Base-by-base conservation (phyloP, 768 basidiomycete species). In the Thelephora ganbajun region DNA sequence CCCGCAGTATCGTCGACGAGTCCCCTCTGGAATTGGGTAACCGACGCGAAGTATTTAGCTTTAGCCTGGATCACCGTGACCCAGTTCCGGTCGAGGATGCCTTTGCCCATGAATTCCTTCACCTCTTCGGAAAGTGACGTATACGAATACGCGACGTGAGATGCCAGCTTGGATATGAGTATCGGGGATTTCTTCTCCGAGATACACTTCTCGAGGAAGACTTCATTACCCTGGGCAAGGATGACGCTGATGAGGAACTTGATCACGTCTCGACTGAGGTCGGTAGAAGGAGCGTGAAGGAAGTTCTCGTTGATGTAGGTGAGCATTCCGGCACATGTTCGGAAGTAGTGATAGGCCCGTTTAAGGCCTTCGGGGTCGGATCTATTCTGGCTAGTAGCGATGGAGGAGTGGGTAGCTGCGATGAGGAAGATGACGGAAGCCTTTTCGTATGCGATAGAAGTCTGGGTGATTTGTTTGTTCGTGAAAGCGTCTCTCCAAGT, bases 221-320 rank as follows among this genome's bases (percentile, higher is more conserved):
- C 84, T 61, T 98, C 94, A 0, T 88, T 91, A 0, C 93, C 92
- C 64, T 98, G 94, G 0, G 89, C 91, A 13, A 89, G 70, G 59
- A 92, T 91, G 55, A 94, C 51, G n/a, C 77, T 77, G 1, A 91
- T 79, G 35, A 96, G 70, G 55, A 94, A 88, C 63, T 94, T 93
- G 71, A 99, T 75, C 48, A 98, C 89, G 50, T 98, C 94, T 16
- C 90, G 74, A 57, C 83, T 84, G 41, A 98, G 76, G 66, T 98
- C 96, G 1, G 89, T 96, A 18, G 87, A 91, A 0, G 96, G 96
- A 0, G 94, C 96, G 57, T 99, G 96, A 0, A 99, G 69, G 63
- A 99, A 99, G 74, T 99, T 97, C 64, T 99, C 96, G 67, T 98
- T 97, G 70, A 99, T 92, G 62, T 98, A 99, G 5, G 82, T 90